Percentiles rank a stretch among this genome's conserved stretches.
Conservation (phyloP, 192 early-diverging fungal species). For the Jimgerdemannia flammicorona region DNA sequence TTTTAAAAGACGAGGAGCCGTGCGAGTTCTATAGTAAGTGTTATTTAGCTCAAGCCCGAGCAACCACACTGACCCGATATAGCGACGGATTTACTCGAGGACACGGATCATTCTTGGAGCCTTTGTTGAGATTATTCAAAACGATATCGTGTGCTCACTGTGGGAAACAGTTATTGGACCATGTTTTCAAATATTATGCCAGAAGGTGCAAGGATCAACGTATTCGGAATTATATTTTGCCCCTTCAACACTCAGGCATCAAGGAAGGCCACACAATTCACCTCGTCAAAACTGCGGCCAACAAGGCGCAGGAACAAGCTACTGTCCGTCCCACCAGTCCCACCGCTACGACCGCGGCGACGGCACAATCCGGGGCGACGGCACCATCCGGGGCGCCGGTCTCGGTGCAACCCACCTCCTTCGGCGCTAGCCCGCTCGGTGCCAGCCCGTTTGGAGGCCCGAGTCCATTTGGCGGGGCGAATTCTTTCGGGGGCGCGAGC, state of each 20-base stretch:
- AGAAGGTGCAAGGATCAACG: too few relatives aligned
- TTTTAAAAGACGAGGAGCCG: conserved; percentile 89
- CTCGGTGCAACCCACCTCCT: conserved; percentile 10
- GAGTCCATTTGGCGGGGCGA: not conserved
- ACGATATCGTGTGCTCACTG: not conserved
- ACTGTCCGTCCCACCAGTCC: conserved; percentile 42
- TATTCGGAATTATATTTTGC: not conserved
- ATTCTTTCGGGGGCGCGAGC: not conserved
- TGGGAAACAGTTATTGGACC: not conserved
- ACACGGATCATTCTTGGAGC: not conserved
- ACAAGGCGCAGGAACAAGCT: conserved; percentile 32
- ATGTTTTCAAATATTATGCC: not conserved
- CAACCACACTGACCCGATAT: not conserved
- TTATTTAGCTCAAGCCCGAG: not conserved
- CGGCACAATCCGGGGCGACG: not conserved
- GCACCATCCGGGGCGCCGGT: not conserved
- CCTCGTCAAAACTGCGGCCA: conserved; percentile 70
- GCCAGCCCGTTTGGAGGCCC: not conserved
- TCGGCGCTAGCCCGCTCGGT: conserved; percentile 7
- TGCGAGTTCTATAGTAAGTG: conserved; percentile 63
- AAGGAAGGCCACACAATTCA: conserved; percentile 85
- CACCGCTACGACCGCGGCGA: conserved; percentile 2
- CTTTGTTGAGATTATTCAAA: too few relatives aligned
- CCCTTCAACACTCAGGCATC: conserved; percentile 44
- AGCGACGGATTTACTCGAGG: not conserved